A percentile compares a stretch with the other conserved stretches of the same genome.
Conservation (phyloP, 768 basidiomycete species). For the Russula griseocarnosa region DNA sequence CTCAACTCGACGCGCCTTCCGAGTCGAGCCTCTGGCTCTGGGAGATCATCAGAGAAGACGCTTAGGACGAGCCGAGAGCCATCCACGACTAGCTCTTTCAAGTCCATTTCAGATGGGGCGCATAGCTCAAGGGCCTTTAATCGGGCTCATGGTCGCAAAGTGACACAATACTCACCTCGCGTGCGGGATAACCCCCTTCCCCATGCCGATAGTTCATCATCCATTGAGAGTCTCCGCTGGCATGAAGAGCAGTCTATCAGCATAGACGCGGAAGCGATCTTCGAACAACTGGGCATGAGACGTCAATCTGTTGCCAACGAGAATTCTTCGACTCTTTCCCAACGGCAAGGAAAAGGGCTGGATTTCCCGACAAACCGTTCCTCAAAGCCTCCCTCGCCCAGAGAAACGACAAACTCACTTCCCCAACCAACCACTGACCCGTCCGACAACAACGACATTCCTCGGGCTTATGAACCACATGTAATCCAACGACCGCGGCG, state of each 20-base stretch:
- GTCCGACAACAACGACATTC: neutral
- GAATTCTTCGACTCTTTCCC: neutral
- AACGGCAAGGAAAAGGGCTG: conserved; percentile 5
- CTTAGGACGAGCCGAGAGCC: neutral
- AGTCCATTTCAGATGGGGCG: neutral
- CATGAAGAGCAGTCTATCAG: conserved; percentile 18
- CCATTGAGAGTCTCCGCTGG: conserved; percentile 27
- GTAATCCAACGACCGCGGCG: conserved; percentile 2
- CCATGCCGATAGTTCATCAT: conserved; percentile 19
- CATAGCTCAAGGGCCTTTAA: conserved; percentile 8
- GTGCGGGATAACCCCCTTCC: conserved; percentile 18
- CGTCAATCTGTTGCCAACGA: neutral
- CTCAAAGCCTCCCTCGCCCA: neutral
- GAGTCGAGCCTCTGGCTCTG: neutral
- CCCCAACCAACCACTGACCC: neutral
- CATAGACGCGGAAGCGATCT: conserved; percentile 21
- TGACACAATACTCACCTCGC: conserved; percentile 33
- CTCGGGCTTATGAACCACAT: conserved; percentile 1
- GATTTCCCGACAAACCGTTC: neutral
- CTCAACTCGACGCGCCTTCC: neutral
- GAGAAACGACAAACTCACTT: neutral
- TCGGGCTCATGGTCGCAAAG: conserved; percentile 30
- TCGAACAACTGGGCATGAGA: conserved; percentile 18
- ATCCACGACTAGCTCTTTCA: neutral
- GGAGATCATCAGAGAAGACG: neutral